These are phyloP conservation scores for Sugiyamaella boreocaroliniensis DNA, from an alignment of 805 yeast genomes.

Conservation along the genomic window DNA sequence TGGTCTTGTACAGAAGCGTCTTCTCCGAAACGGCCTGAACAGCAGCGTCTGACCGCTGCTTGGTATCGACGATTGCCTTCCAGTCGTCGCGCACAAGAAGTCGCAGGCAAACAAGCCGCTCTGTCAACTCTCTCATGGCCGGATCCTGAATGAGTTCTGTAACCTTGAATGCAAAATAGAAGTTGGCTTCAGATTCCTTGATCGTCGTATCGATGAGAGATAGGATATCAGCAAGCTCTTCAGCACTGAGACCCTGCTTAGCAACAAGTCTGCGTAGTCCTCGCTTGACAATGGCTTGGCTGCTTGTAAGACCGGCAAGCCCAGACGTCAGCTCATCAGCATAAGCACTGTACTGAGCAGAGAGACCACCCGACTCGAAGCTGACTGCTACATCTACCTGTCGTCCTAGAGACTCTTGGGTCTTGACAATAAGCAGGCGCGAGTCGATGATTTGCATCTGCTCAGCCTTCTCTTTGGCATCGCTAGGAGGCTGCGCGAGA, in stretches of 20 bases:
- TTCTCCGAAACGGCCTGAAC: slow-evolving; percentile 35
- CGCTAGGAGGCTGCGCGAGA: slow-evolving; percentile 34
- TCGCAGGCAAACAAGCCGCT: slow-evolving; percentile 51
- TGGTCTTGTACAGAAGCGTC: slow-evolving; percentile 42
- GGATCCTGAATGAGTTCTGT: slow-evolving; percentile 26
- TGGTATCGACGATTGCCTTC: slow-evolving; percentile 34
- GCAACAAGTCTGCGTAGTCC: slow-evolving; percentile 31
- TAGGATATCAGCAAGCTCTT: slow-evolving; percentile 47
- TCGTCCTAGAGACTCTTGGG: slow-evolving; percentile 35
- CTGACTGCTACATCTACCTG: slow-evolving; percentile 5
- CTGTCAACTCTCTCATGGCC: slow-evolving; percentile 32
- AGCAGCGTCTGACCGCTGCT: slow-evolving; percentile 38
- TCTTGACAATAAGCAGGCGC: slow-evolving; percentile 43
- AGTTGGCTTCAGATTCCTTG: slow-evolving; percentile 27
- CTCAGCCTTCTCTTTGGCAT: slow-evolving; percentile 15
- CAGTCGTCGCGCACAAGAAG: slow-evolving; percentile 47
- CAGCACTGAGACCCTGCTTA: slow-evolving; percentile 35
- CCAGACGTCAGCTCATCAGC: slow-evolving; percentile 3
- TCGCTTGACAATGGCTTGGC: slow-evolving; percentile 23
- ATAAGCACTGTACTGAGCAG: not conserved
- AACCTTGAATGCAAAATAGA: slow-evolving; percentile 45
- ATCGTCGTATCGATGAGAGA: slow-evolving; percentile 39
- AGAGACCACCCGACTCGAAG: not conserved
- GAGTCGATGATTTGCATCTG: not conserved
- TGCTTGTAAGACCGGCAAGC: slow-evolving; percentile 22